phyloP scores from a whole-genome alignment of 306 rosid species.

The Ammopiptanthus mongolicus region DNA sequence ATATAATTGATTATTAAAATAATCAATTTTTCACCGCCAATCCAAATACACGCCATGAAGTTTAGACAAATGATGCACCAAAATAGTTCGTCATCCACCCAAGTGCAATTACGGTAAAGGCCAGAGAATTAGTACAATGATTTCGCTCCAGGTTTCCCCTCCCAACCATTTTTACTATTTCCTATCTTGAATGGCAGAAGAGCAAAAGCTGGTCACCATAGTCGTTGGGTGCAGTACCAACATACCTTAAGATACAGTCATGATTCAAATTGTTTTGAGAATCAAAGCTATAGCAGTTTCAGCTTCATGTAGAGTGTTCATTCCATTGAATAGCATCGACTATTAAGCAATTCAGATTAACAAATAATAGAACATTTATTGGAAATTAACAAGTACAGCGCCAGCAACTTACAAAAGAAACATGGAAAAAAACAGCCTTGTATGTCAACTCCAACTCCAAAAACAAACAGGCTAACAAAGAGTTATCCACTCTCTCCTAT shows the following conservation, averaged over 20 bases:
- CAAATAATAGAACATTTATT: conserved; percentile 33
- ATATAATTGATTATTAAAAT: no score
- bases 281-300: not conserved
- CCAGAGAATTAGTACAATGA: not conserved
- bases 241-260: not conserved
- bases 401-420: conserved; percentile 33
- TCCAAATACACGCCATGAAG: no score
- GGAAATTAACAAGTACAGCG: conserved; percentile 29
- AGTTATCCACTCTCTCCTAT: conserved; percentile 39
- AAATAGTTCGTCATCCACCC: not conserved
- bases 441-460: conserved; percentile 21
- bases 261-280: not conserved
- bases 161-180: not conserved
- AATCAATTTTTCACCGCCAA: no score
- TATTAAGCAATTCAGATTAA: not conserved
- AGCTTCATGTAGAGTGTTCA: not conserved
- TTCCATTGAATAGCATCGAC: not conserved
- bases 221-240: not conserved
- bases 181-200: not conserved
- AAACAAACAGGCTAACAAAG: conserved; percentile 36
- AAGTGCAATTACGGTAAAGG: no score
- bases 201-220: not conserved
- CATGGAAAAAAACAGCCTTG: conserved; percentile 3
- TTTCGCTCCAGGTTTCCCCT: not conserved
- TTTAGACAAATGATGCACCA: not conserved